phyloP scores from a whole-genome alignment of 129 eudicot species.

The Artemisia argyi region DNA sequence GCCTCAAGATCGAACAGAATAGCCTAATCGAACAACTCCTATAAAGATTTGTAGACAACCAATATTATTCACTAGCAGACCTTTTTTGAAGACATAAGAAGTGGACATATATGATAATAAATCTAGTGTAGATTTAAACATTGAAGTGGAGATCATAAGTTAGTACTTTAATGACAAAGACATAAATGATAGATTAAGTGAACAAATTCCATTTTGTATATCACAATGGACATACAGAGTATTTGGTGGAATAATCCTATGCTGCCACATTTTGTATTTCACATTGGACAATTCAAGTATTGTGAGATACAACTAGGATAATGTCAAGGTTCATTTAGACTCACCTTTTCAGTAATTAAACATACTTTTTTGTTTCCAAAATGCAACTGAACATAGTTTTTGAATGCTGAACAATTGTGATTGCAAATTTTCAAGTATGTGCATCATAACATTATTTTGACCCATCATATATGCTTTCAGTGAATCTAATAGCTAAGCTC shows the following conservation, averaged over 20 bases:
- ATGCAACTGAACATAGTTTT: not conserved
- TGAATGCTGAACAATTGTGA: no score
- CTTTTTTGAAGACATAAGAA: no score
- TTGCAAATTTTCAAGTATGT: not conserved
- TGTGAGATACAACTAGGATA: conserved; percentile 32
- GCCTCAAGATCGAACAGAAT: no score
- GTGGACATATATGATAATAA: no score
- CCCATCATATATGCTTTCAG: not conserved
- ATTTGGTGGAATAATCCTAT: not conserved
- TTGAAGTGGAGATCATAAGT: no score
- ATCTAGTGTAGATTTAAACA: no score
- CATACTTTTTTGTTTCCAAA: not conserved
- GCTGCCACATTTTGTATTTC: conserved; percentile 26
- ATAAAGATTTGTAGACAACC: no score
- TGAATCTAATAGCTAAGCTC: not conserved
- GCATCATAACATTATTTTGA: not conserved
- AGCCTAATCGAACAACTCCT: no score
- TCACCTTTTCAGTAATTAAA: no score
- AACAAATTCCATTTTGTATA: not conserved
- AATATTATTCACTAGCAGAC: no score
- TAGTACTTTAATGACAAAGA: no score
- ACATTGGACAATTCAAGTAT: conserved; percentile 49
- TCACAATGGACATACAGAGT: not conserved
- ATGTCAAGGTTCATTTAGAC: conserved; percentile 35
- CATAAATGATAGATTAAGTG: not conserved